These are phyloP conservation scores for Chamaecrista fasciculata DNA, from an alignment of 306 rosid genomes.

Conservation along the genomic window DNA sequence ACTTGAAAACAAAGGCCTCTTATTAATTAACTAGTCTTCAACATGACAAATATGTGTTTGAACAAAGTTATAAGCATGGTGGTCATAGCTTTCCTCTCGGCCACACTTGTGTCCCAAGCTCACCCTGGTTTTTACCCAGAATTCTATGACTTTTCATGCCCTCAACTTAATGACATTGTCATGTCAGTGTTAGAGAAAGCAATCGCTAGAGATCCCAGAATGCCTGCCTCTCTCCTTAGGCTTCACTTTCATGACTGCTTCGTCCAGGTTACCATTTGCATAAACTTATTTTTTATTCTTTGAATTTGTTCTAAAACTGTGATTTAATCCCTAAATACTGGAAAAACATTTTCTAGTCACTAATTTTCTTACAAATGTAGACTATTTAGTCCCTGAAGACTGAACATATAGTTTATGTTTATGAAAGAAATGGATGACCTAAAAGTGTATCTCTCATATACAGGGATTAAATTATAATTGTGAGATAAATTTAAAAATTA, in stretches of 20 bases:
- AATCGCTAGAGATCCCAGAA: constrained; percentile 53
- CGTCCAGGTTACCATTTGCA: constrained; percentile 50
- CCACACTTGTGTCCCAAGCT: constrained; percentile 37
- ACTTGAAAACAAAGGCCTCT: constrained; percentile 8
- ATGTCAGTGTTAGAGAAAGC: constrained; percentile 71
- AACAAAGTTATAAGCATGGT: constrained; percentile 32
- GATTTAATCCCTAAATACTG: too few species aligned
- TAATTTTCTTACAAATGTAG: too few species aligned
- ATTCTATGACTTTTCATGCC: constrained; percentile 71
- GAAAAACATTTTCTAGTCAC: too few species aligned
- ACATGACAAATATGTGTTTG: constrained; percentile 53
- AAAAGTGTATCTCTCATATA: too few species aligned
- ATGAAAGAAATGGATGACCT: too few species aligned
- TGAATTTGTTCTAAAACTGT: too few species aligned
- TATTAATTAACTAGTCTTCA: not conserved
- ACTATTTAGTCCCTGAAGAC: too few species aligned
- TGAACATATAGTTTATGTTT: too few species aligned
- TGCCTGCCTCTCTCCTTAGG: constrained; percentile 79
- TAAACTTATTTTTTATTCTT: too few species aligned
- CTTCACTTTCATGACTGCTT: constrained; percentile 88
- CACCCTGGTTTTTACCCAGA: constrained; percentile 65
- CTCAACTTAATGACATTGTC: constrained; percentile 77
- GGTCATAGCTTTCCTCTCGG: constrained; percentile 28
- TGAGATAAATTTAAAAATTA: too few species aligned
- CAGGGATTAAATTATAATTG: too few species aligned